These are phyloP conservation scores for Alternaria solani DNA, from an alignment of 2,329 filamentous ascomycete species.

Conservation along the genomic window DNA sequence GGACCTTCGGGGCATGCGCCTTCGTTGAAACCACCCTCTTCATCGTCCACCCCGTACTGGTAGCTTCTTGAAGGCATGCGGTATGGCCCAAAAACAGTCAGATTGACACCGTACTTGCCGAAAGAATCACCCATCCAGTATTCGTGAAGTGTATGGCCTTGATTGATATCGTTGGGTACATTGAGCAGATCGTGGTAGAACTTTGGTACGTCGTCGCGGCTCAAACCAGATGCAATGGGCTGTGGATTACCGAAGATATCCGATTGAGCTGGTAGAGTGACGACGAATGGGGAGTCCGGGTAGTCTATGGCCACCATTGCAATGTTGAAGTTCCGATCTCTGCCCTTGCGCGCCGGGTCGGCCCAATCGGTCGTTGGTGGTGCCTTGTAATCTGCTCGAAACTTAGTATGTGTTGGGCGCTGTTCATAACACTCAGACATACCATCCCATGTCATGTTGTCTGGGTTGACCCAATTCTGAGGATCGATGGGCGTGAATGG, in stretches of 20 bases:
- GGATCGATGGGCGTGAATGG: slow-evolving; percentile 61
- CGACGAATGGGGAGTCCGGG: slow-evolving; percentile 58
- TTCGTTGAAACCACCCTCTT: slow-evolving; percentile 55
- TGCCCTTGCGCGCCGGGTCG: slow-evolving; percentile 56
- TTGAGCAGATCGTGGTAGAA: slow-evolving; percentile 64
- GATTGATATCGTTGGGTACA: slow-evolving; percentile 59
- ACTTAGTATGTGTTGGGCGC: slow-evolving; percentile 58
- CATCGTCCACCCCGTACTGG: slow-evolving; percentile 61
- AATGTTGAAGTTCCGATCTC: slow-evolving; percentile 64
- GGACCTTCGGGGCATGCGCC: slow-evolving; percentile 57
- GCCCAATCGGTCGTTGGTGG: slow-evolving; percentile 61
- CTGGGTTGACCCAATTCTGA: slow-evolving; percentile 63
- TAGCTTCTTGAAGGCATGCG: slow-evolving; percentile 58
- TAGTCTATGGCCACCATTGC: slow-evolving; percentile 64
- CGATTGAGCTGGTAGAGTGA: slow-evolving; percentile 57
- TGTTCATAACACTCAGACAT: slow-evolving; percentile 38
- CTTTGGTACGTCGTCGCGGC: slow-evolving; percentile 57
- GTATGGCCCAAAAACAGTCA: slow-evolving; percentile 63
- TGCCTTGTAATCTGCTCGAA: slow-evolving; percentile 49
- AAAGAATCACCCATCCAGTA: slow-evolving; percentile 67
- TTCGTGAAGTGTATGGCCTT: slow-evolving; percentile 63
- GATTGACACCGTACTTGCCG: slow-evolving; percentile 61
- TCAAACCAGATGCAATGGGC: slow-evolving; percentile 52
- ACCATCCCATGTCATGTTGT: slow-evolving; percentile 58
- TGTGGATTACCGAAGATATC: slow-evolving; percentile 63